Evolutionary conservation across 2,329 filamentous ascomycete species (phyloP), one percentile per base, ranked within the genome.

Genomic region (Leptographium radiaticola): DNA sequence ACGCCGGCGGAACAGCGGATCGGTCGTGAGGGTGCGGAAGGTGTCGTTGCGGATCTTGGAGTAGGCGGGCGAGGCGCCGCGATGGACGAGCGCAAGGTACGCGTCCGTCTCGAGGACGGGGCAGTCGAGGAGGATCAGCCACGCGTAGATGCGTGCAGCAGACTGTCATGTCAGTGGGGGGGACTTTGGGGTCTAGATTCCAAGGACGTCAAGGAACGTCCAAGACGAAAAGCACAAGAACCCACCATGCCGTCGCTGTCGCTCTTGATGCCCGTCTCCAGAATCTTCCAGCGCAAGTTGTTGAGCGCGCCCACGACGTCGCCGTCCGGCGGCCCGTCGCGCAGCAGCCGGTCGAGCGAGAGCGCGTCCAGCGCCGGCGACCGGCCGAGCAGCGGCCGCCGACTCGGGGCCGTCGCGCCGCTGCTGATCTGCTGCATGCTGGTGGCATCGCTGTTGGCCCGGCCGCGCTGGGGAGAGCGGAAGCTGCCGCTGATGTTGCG

Each of bases 11-110:
- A 97, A 98, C 39, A 98, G 80, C n/a, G 91, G 90, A 64, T 98
- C 93, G 51, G 91, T 96, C 36, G 93, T 93, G 53, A 98, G 76
- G 0, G 93, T 98, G 62, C 93, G 88, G 68, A 97, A 97, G 43
- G 93, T 96, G 68, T 98, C 93, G 70, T 98, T 96, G 66, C 90
- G 87, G 65, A 98, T 98, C 72, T 98, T 98, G 63, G 88, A 83
- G 71, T 98, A 95, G 47, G 89, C 90, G 1, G 91, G 90, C 4
- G 91, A 97, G 30, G 91, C 87, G 58, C 93, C 91, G 59, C 93
- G 88, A 65, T 95, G 89, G 59, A 98, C 86, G 46, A 97, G 84
- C 55, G 81, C 79, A 59, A 97, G 86, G 67, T 98, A 98, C 57
- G 85, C 78, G 62, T 95, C 87, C 55, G 93, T 95, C 46, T 84